Evolutionary conservation across 2,329 filamentous ascomycete species (phyloP).

Genomic region (Parafenestella ontariensis): DNA sequence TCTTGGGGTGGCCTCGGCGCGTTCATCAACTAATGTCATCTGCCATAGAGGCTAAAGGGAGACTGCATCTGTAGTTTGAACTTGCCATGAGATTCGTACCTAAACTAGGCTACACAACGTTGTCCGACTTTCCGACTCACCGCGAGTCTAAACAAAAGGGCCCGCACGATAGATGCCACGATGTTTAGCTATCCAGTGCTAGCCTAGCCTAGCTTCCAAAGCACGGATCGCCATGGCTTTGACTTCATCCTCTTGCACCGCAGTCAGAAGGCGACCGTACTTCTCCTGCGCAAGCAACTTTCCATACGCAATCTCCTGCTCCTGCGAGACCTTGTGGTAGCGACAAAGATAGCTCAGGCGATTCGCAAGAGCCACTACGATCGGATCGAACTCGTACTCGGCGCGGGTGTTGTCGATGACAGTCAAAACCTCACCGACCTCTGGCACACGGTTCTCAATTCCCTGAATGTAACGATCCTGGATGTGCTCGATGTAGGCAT

Average conservation of each 20-base stretch:
- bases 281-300: neutral
- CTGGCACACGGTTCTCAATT: neutral
- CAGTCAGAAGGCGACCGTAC: neutral
- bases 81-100: too few relatives aligned
- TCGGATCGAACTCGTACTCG: neutral
- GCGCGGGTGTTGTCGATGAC: conserved; percentile 1
- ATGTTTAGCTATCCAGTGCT: too few relatives aligned
- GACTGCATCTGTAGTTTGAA: too few relatives aligned
- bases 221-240: too few relatives aligned
- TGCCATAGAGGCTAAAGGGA: too few relatives aligned
- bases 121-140: too few relatives aligned
- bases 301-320: neutral
- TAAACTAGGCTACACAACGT: too few relatives aligned
- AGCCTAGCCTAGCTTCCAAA: too few relatives aligned
- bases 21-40: too few relatives aligned
- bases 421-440: neutral
- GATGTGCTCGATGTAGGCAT: conserved; percentile 7
- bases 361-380: conserved; percentile 3
- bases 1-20: too few relatives aligned
- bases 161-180: too few relatives aligned
- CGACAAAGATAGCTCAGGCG: conserved; percentile 5
- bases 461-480: neutral
- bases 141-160: too few relatives aligned
- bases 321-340: conserved; percentile 1
- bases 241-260: conserved; percentile 3